Base-by-base conservation (phyloP, 352 stramenopile genomes). In the Thalassiosira oceanica region DNA sequence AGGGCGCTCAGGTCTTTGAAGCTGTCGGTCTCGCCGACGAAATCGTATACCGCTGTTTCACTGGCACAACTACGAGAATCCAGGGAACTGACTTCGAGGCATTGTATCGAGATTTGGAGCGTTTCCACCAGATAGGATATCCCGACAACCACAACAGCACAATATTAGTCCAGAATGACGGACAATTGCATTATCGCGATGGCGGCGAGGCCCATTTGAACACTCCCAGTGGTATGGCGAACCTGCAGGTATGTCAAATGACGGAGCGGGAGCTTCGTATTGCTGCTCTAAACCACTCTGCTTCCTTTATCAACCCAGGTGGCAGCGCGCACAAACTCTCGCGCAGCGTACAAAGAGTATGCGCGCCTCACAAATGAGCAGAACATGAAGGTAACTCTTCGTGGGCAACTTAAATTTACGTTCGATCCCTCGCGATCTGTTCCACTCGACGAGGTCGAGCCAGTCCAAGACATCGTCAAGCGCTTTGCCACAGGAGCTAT, bases 161-260 rank as follows among this genome's bases (percentile, higher is more conserved):
- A 11, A 91, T 92, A 42, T 61, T 97, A 46, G 92, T 98, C n/a
- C 87, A 92, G 36, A 98, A 97, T 82, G 93, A 94, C 61, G 95
- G 95, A 37, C 95, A 96, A 75, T 97, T 97, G 68, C 94, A 98
- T 81, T 97, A 95, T 71, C 94, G n/a, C n/a, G n/a, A n/a, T n/a
- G n/a, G n/a, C n/a, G n/a, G n/a, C n/a, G n/a, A n/a, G n/a, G n/a
- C n/a, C n/a, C n/a, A n/a, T n/a, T n/a, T n/a, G n/a, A n/a, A n/a
- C n/a, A n/a, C n/a, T n/a, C n/a, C n/a, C n/a, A n/a, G n/a, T n/a
- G n/a, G n/a, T n/a, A n/a, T n/a, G n/a, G n/a, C n/a, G n/a, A n/a
- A n/a, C n/a, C n/a, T n/a, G n/a, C n/a, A n/a, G n/a, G n/a, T n/a
- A n/a, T n/a, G n/a, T n/a, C n/a, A n/a, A n/a, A n/a, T n/a, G n/a